Conservation (phyloP, 2,329 filamentous ascomycete species). For the Fusarium dlaminii region DNA sequence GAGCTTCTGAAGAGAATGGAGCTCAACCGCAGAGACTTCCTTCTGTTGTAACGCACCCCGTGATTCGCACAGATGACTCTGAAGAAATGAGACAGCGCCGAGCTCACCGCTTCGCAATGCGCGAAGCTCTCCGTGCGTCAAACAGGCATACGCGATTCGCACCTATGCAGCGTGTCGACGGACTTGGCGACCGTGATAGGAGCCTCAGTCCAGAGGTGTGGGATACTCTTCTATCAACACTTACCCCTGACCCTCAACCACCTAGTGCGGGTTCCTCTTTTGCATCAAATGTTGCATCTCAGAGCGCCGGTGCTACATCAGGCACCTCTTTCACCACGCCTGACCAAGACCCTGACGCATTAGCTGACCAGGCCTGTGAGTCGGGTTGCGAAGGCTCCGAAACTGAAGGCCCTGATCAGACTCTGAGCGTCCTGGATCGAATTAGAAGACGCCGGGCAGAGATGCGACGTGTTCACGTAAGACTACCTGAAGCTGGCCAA, state of each 20-base stretch:
- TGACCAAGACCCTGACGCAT: conserved; percentile 47
- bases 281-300: conserved; percentile 65
- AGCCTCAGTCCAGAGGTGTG: conserved; percentile 83
- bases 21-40: not conserved
- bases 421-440: conserved; percentile 37
- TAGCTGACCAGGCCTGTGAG: conserved; percentile 57
- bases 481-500: conserved; percentile 30
- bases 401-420: conserved; percentile 60
- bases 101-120: not conserved
- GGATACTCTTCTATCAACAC: conserved; percentile 82
- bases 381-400: conserved; percentile 66
- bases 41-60: conserved; percentile 1
- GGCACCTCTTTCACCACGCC: conserved; percentile 50
- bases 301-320: conserved; percentile 56
- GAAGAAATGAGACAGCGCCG: not conserved
- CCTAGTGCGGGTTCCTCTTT: conserved; percentile 88
- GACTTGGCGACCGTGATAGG: conserved; percentile 84
- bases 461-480: conserved; percentile 23
- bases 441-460: conserved; percentile 29
- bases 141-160: conserved; percentile 2
- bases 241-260: conserved; percentile 82
- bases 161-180: conserved; percentile 61
- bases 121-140: not conserved
- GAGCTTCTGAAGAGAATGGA: not conserved
- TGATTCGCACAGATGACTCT: not conserved